A percentile compares a stretch with the other conserved stretches of the same genome.
phyloP scores from a whole-genome alignment of 2,329 filamentous ascomycete genomes.

The Trichoderma polysporum region DNA sequence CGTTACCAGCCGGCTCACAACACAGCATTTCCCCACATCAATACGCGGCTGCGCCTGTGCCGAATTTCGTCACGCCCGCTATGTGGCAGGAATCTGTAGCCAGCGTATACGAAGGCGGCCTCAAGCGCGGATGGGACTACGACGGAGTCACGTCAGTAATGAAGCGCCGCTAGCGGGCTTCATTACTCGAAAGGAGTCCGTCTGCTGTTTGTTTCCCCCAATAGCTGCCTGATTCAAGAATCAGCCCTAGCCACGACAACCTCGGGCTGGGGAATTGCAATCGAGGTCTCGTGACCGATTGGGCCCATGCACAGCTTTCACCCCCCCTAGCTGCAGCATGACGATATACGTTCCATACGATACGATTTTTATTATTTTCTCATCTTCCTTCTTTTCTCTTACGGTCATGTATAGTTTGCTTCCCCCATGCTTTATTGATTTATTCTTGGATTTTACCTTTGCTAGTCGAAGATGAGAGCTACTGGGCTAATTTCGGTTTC shows the following conservation, averaged over 20 bases:
- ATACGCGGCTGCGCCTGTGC: conserved; percentile 53
- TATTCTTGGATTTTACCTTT: background rate
- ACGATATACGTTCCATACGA: background rate
- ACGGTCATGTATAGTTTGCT: background rate
- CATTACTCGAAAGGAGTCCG: background rate
- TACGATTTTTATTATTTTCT: background rate
- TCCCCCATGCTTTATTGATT: background rate
- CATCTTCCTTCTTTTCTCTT: background rate
- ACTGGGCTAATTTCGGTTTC: background rate
- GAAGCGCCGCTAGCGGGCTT: conserved; percentile 30
- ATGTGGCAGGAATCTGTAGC: conserved; percentile 75
- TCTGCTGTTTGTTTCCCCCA: background rate
- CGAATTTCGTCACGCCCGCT: conserved; percentile 64
- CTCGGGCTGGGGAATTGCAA: background rate
- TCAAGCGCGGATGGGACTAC: conserved; percentile 63
- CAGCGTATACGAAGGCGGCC: conserved; percentile 64
- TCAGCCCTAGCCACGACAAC: background rate
- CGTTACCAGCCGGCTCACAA: conserved; percentile 46
- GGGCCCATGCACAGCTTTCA: background rate
- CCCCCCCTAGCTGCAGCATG: background rate
- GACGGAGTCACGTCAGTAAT: conserved; percentile 38
- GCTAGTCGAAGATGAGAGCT: background rate
- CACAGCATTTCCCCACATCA: conserved; percentile 47
- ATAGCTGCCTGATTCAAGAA: background rate
- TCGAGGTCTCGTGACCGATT: background rate